A percentile compares a stretch with the other conserved stretches of the same genome.
Conservation (phyloP, 2,329 filamentous ascomycete genomes). For the Lachnellula subtilissima region DNA sequence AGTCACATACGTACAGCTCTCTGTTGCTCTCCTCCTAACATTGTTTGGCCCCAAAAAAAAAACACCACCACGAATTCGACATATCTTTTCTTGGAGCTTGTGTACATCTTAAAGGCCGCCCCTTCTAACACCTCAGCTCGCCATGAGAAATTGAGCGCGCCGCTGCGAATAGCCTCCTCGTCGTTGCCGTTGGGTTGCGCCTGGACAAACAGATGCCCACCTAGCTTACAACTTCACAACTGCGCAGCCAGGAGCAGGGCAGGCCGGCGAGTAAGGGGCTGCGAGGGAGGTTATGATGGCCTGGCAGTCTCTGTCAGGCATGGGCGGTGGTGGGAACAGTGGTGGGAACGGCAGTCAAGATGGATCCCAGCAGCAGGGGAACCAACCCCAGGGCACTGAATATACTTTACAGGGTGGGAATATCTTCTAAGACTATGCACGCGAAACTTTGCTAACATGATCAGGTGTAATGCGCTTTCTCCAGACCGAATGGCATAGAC, state of each 20-base stretch:
- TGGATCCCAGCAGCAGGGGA: slow-evolving; percentile 21
- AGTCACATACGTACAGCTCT: background rate
- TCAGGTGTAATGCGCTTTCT: slow-evolving; percentile 99
- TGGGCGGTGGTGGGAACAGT: slow-evolving; percentile 29
- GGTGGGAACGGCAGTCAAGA: slow-evolving; percentile 24
- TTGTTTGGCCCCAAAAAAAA: background rate
- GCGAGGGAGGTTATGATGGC: slow-evolving; percentile 47
- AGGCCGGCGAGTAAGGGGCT: slow-evolving; percentile 14
- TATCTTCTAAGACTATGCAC: background rate
- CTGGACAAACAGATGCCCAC: slow-evolving; percentile 21
- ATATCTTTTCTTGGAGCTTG: slow-evolving; percentile 6
- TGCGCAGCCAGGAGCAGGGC: slow-evolving; percentile 5
- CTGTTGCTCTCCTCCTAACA: background rate
- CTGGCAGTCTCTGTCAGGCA: slow-evolving; percentile 64
- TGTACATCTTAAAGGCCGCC: background rate
- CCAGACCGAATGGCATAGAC: slow-evolving; percentile 97
- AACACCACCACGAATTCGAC: background rate
- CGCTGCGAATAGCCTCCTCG: slow-evolving; percentile 14
- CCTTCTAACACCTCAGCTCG: background rate
- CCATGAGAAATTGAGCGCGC: slow-evolving; percentile 19
- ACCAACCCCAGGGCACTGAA: slow-evolving; percentile 58
- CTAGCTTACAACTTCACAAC: slow-evolving; percentile 3
- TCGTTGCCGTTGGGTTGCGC: slow-evolving; percentile 18
- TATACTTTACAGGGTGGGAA: slow-evolving; percentile 64
- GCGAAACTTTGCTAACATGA: slow-evolving; percentile 53